phyloP scores from a whole-genome alignment of 2,329 filamentous ascomycete genomes.

The Pseudocercospora pini-densiflorae region DNA sequence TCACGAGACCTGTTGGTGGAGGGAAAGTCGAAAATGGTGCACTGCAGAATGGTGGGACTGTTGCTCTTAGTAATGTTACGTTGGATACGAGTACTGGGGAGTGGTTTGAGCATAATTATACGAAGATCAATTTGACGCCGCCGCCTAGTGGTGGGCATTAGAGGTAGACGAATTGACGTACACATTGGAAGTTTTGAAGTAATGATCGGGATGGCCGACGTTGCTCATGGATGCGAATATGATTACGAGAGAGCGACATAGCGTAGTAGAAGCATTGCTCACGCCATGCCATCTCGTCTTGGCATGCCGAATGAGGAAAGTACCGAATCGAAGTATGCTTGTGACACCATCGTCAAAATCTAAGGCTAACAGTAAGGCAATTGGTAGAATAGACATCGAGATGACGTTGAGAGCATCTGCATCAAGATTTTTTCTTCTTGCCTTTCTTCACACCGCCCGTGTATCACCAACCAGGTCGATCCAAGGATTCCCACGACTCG shows the following conservation, averaged over 20 bases:
- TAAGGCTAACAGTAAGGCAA: neutral
- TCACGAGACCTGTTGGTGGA: conserved; percentile 54
- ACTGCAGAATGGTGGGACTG: conserved; percentile 50
- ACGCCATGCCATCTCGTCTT: neutral
- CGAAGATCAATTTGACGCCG: neutral
- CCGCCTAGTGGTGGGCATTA: neutral
- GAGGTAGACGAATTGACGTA: too few relatives aligned
- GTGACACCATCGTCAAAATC: neutral
- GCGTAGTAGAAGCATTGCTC: neutral
- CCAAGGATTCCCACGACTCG: neutral
- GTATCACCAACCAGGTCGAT: neutral
- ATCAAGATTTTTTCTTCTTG: neutral
- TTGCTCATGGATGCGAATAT: neutral
- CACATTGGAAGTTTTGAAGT: neutral
- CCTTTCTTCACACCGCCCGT: neutral
- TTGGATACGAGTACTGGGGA: conserved; percentile 30
- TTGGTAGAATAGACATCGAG: neutral
- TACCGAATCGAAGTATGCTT: neutral
- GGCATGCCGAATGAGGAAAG: neutral
- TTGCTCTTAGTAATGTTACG: conserved; percentile 32
- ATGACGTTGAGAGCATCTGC: neutral
- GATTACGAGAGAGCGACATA: neutral
- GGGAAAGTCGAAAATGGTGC: conserved; percentile 59
- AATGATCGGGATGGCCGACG: neutral
- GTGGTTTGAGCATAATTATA: conserved; percentile 27